A percentile compares a stretch with the other conserved stretches of the same genome.
These are phyloP conservation scores for Picea mariana DNA, from an alignment of 83 land plant genomes.

Conservation along the genomic window DNA sequence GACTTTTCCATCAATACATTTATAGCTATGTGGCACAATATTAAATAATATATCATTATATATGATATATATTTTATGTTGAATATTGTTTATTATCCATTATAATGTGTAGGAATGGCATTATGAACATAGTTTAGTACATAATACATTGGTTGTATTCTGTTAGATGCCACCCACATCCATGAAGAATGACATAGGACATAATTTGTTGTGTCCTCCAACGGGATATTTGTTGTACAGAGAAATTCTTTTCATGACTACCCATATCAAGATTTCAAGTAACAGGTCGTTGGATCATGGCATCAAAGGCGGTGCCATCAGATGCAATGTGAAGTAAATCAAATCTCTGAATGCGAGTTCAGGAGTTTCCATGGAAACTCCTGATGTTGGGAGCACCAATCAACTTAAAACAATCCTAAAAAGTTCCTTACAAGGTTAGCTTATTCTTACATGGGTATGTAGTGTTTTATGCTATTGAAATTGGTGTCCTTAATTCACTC, in stretches of 20 bases:
- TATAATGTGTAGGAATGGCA: too few species aligned
- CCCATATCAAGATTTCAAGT: background rate
- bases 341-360: background rate
- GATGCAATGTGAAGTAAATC: background rate
- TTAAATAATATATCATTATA: too few species aligned
- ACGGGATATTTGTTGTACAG: background rate
- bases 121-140: too few species aligned
- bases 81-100: too few species aligned
- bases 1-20: too few species aligned
- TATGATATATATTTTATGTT: too few species aligned
- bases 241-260: too few species aligned
- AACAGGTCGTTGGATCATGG: background rate
- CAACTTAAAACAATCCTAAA: background rate
- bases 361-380: background rate
- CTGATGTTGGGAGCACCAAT: conserved; percentile 3
- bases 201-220: background rate
- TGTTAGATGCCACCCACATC: background rate
- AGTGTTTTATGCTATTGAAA: too few species aligned
- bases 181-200: background rate
- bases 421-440: conserved; percentile 8
- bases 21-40: too few species aligned
- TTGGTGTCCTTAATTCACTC: background rate
- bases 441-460: background rate
- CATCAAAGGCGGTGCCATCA: background rate
- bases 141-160: background rate